Conservation (phyloP, 2,329 filamentous ascomycete genomes). For the Xylariaceae sp. region DNA sequence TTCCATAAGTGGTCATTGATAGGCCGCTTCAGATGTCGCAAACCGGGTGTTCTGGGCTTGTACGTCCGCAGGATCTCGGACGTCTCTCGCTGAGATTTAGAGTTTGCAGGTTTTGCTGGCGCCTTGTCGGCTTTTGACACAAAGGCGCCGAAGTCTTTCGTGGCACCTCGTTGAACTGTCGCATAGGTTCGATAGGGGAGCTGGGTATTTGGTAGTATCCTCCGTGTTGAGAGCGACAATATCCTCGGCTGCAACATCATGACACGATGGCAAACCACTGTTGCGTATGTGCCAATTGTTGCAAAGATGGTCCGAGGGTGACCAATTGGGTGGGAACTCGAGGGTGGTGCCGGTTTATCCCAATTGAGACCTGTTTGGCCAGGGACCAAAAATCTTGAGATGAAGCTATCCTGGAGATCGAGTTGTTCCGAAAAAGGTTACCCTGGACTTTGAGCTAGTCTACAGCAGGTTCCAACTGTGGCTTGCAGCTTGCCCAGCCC, state of each 20-base stretch:
- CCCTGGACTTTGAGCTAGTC: not conserved
- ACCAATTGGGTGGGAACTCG: slow-evolving; percentile 11
- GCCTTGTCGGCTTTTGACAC: slow-evolving; percentile 28
- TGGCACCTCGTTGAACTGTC: slow-evolving; percentile 32
- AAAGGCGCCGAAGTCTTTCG: slow-evolving; percentile 22
- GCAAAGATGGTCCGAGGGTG: slow-evolving; percentile 17
- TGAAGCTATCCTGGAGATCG: slow-evolving; percentile 39
- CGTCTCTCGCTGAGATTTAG: slow-evolving; percentile 39
- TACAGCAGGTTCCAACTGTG: not conserved
- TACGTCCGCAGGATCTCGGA: slow-evolving; percentile 76
- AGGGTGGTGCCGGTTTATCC: slow-evolving; percentile 9
- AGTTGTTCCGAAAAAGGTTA: slow-evolving; percentile 35
- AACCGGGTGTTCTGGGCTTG: slow-evolving; percentile 89
- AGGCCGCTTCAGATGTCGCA: slow-evolving; percentile 88
- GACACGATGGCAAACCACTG: slow-evolving; percentile 31
- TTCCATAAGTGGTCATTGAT: slow-evolving; percentile 98
- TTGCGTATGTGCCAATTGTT: slow-evolving; percentile 27
- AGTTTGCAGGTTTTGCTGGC: slow-evolving; percentile 24
- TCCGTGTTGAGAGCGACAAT: slow-evolving; percentile 38
- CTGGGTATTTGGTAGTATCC: slow-evolving; percentile 37
- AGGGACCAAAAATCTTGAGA: slow-evolving; percentile 34
- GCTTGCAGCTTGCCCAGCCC: too few relatives aligned
- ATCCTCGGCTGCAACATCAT: slow-evolving; percentile 45
- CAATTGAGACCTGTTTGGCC: slow-evolving; percentile 11
- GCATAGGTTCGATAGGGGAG: slow-evolving; percentile 40